Conservation (phyloP, 2,329 filamentous ascomycete species). For the Teratosphaeria pseudoeucalypti region DNA sequence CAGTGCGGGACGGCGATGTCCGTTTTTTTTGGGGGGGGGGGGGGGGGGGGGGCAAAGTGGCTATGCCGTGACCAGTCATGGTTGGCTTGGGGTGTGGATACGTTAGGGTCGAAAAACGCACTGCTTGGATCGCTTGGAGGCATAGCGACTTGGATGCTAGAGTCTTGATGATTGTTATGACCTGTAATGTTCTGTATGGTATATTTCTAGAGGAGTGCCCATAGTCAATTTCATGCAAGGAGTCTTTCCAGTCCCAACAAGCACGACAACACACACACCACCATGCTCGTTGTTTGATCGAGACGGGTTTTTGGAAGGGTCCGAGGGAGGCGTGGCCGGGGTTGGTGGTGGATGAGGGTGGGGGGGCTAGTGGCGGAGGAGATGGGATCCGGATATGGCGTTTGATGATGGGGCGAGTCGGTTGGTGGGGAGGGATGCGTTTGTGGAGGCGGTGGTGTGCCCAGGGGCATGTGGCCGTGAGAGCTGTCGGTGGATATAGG, state of each 20-base stretch:
- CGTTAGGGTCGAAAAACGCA: too few species aligned
- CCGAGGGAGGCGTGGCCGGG: conserved; percentile 16
- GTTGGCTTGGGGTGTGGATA: background rate
- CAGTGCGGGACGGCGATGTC: too few species aligned
- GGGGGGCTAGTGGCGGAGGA: conserved; percentile 3
- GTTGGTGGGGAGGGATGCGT: conserved; percentile 16
- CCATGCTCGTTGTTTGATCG: conserved; percentile 17
- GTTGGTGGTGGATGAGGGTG: conserved; percentile 16
- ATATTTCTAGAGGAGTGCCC: background rate
- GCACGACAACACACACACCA: too few species aligned
- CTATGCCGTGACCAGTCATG: background rate
- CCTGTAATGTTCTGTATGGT: background rate
- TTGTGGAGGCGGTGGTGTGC: conserved; percentile 16
- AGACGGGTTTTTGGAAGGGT: conserved; percentile 14
- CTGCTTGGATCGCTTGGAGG: background rate
- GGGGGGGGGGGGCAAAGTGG: too few species aligned
- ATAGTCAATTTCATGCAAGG: background rate
- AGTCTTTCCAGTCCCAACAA: background rate
- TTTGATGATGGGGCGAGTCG: conserved; percentile 22
- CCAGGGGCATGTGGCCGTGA: conserved; percentile 12
- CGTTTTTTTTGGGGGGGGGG: too few species aligned
- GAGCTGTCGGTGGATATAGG: too few species aligned
- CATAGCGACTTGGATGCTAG: background rate
- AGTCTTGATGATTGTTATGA: background rate
- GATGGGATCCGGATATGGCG: conserved; percentile 11